Base-by-base conservation (phyloP, 768 basidiomycete genomes). In the Vishniacozyma victoriae region DNA sequence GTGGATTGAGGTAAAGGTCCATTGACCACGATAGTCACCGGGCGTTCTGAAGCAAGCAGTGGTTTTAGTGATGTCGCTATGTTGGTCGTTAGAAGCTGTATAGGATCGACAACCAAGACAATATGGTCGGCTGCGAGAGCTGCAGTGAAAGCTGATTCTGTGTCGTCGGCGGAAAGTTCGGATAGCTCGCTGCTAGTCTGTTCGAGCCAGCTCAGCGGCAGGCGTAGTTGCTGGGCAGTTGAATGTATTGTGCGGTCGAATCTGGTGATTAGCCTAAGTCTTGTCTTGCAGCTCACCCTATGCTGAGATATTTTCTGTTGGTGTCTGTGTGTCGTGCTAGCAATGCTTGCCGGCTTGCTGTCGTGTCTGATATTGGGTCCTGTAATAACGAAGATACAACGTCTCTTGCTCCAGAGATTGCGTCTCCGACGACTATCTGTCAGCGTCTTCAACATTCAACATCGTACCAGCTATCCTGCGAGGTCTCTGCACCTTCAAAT, bases 51-150 rank as follows among this genome's bases (percentile, higher is more conserved):
- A 13, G 50, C 25, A n/a, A 55, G 43, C 6, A 37, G 41, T 2
- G 44, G 48, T 0, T 61, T 26, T 31, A 64, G 31, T 5, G 38
- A 5, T 3, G 20, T 3, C 15, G 66, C 11, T 33, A 22, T 23
- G 12, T 57, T 53, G 13, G 52, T 52, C 1, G 46, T 26, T 11
- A 60, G 43, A 1, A 69, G 57, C 2, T 60, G 57, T 41, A 62
- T 60, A 2, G 69, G 69, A 48, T 71, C 67, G 23, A 71, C 39
- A 24, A 67, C 54, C 22, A 71, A 14, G n/a, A n/a, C n/a, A n/a
- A n/a, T n/a, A n/a, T n/a, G 31, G 37, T 65, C 63, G 24, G 52
- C 51, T 0, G 59, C 52, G 0, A 70, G 46, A 22, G 53, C 52
- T 3, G 50, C 29, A 6, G 52, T 37, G 11, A 42, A 29, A 3